phyloP scores from a whole-genome alignment of 495 filamentous ascomycete genomes.

The Staphylotrichum longicolle region DNA sequence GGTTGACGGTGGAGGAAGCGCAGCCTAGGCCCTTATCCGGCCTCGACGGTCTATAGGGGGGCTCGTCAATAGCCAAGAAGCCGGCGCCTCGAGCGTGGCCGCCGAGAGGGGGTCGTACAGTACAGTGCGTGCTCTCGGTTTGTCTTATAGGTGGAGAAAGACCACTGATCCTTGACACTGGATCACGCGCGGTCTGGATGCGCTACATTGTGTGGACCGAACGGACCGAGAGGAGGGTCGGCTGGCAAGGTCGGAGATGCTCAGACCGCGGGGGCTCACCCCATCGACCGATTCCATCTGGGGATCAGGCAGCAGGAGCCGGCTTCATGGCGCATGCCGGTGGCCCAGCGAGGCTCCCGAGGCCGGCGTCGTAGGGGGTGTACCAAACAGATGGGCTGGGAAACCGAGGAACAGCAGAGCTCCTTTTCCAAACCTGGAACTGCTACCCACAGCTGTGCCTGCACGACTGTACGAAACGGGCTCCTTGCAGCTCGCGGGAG shows the following conservation, averaged over 20 bases:
- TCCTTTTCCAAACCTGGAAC: not conserved
- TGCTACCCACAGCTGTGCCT: not conserved
- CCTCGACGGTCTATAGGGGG: slow-evolving; percentile 12
- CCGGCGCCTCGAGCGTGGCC: not conserved
- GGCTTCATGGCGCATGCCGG: not conserved
- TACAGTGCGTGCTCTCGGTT: slow-evolving; percentile 19
- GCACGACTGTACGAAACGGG: not conserved
- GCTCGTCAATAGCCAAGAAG: slow-evolving; percentile 19
- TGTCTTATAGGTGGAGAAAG: slow-evolving; percentile 14
- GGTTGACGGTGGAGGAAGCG: slow-evolving; percentile 20
- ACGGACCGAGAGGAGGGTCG: slow-evolving; percentile 4
- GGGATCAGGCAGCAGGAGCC: not conserved
- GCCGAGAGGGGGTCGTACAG: slow-evolving; percentile 15
- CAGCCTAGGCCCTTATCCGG: slow-evolving; percentile 12
- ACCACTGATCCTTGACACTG: not conserved
- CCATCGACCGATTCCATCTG: not conserved
- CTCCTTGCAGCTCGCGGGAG: not conserved
- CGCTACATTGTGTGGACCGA: not conserved
- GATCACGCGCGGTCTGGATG: slow-evolving; percentile 9
- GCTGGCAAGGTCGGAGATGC: not conserved
- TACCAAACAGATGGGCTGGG: not conserved
- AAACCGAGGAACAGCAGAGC: not conserved
- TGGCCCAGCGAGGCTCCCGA: not conserved
- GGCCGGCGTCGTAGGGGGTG: not conserved
- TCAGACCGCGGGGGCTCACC: slow-evolving; percentile 3